Percentiles rank a stretch among this genome's conserved stretches.
These are phyloP conservation scores for Psidium guajava DNA, from an alignment of 345 rosid species.

Conservation along the genomic window DNA sequence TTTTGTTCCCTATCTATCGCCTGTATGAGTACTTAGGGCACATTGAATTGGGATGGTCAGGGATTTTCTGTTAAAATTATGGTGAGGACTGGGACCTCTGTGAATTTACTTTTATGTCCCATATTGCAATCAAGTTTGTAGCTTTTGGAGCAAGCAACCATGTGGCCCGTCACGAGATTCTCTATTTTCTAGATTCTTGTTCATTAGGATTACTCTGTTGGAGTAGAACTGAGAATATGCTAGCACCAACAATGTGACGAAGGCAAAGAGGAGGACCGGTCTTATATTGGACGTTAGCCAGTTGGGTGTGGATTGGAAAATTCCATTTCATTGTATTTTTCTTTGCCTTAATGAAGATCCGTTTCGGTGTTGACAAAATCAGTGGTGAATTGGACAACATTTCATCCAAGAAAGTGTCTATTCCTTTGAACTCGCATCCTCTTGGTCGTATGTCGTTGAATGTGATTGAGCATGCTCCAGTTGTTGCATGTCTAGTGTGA, in stretches of 20 bases:
- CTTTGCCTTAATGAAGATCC: not conserved
- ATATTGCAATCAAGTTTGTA: not conserved
- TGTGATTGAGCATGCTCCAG: not conserved
- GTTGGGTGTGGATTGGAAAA: not conserved
- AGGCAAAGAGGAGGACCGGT: not conserved
- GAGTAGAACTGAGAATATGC: not conserved
- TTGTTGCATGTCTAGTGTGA: not conserved
- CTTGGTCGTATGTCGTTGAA: not conserved
- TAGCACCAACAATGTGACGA: not conserved
- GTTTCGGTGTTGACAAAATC: not conserved
- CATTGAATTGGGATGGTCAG: not conserved
- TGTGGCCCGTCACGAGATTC: not conserved
- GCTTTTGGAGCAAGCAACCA: not conserved
- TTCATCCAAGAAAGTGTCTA: not conserved
- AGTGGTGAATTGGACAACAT: not conserved
- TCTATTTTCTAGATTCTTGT: not conserved
- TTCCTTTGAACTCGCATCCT: not conserved
- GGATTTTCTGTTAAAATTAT: not conserved
- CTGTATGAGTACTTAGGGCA: not conserved
- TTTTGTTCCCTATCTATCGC: not conserved
- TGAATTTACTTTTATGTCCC: not conserved
- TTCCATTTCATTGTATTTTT: not conserved
- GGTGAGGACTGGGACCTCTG: not conserved
- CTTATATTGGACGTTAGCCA: not conserved
- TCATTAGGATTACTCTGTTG: not conserved